phyloP scores from a whole-genome alignment of 2,329 filamentous ascomycete species.

The Colletotrichum simmondsii region DNA sequence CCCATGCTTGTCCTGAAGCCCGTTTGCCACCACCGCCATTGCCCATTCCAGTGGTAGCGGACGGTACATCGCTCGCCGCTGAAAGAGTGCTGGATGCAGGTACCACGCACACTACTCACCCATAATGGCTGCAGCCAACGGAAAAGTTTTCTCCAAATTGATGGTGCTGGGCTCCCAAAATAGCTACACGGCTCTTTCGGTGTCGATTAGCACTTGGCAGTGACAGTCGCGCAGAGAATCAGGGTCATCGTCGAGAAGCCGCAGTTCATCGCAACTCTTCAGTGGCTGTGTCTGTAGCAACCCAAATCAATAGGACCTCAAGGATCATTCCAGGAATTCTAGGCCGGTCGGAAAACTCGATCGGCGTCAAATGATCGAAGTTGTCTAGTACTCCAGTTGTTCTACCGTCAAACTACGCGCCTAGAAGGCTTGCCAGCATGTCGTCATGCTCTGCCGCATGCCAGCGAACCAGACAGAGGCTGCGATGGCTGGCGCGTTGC shows the following conservation, averaged over 20 bases:
- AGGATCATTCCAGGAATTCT: neutral
- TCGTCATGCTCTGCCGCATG: conserved; percentile 1
- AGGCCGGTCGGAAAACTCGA: neutral
- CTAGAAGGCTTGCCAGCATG: neutral
- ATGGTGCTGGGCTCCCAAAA: conserved; percentile 8
- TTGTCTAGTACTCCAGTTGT: neutral
- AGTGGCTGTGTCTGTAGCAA: neutral
- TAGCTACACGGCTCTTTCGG: neutral
- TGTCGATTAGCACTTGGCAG: neutral
- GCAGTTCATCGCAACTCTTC: conserved; percentile 10
- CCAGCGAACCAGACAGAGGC: neutral
- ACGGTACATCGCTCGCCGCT: neutral
- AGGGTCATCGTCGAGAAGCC: neutral
- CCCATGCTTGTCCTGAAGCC: neutral
- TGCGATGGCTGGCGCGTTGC: neutral
- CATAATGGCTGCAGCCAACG: neutral
- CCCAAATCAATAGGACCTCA: neutral
- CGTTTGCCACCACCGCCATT: conserved; percentile 16
- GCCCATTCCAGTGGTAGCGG: neutral
- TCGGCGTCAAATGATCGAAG: neutral
- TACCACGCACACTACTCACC: conserved; percentile 5
- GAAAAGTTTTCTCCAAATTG: neutral
- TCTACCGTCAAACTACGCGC: too few relatives aligned
- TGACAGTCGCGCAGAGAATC: neutral
- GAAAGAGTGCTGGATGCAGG: conserved; percentile 21